Conservation (phyloP, 2,329 filamentous ascomycete genomes). For the Stenocarpella maydis region DNA sequence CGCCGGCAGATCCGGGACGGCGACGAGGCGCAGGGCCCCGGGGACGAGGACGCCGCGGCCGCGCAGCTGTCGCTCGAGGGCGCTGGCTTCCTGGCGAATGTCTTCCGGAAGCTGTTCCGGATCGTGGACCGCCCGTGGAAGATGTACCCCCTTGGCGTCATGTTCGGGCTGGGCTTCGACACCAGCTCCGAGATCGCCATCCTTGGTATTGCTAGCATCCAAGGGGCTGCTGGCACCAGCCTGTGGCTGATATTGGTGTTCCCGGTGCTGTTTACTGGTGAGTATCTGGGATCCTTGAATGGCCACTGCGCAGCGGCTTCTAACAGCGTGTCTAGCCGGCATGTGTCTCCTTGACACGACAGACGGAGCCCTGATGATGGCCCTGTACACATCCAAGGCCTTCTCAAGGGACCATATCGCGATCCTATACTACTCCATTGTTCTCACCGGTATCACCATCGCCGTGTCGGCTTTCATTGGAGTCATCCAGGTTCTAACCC, state of each 20-base stretch:
- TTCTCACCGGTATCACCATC: conserved; percentile 84
- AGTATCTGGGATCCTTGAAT: conserved; percentile 37
- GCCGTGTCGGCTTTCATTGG: conserved; percentile 87
- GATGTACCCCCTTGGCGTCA: conserved; percentile 89
- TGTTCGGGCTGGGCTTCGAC: conserved; percentile 94
- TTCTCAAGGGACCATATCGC: conserved; percentile 85
- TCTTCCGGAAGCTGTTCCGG: conserved; percentile 80
- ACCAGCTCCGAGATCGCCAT: conserved; percentile 94
- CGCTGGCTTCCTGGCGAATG: conserved; percentile 74
- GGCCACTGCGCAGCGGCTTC: not conserved
- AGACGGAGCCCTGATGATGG: conserved; percentile 95
- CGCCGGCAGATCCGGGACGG: conserved; percentile 42
- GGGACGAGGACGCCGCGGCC: conserved; percentile 47
- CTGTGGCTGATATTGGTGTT: conserved; percentile 96
- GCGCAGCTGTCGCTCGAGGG: conserved; percentile 75
- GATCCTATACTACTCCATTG: conserved; percentile 92
- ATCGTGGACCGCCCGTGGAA: conserved; percentile 85
- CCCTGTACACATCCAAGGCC: conserved; percentile 82
- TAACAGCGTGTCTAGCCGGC: conserved; percentile 62
- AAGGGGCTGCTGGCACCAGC: conserved; percentile 84
- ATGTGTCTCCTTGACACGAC: conserved; percentile 96
- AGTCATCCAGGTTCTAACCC: conserved; percentile 80
- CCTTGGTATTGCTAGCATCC: conserved; percentile 86
- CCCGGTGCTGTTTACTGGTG: conserved; percentile 85
- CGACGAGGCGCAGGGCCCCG: conserved; percentile 15